Evolutionary conservation across 164 flowering plant genomes (phyloP), one percentile per base, ranked within the genome.

Genomic region (Euptelea pleiosperma): DNA sequence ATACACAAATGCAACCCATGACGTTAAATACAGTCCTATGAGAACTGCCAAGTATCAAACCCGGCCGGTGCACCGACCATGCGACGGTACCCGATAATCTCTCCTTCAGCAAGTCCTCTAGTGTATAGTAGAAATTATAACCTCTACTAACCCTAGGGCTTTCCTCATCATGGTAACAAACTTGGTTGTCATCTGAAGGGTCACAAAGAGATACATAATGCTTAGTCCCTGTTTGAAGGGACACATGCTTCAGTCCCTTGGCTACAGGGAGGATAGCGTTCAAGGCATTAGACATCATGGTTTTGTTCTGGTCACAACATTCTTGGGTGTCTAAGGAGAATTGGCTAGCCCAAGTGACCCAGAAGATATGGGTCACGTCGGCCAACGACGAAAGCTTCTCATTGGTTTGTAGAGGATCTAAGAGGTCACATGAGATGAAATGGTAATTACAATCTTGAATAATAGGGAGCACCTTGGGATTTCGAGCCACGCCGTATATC

Each of bases 31-130:
- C 24, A 44, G 86, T 77, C 56, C 82, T 75, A 2, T 14, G 22
- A 12, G 96, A 87, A 66, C 81, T 66, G 0, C 98, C 98, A 47
- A 82, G 22, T 3, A 92, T 51, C 60, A 92, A 60, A 6, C 95
- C 98, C 3, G 98, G 96, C 50, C 98, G 64, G 39, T 82, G 87
- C 34, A 92, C 86, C n/a, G 95, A 79, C 95, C 95, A 89, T 0
- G 67, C 69, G 42, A 79, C 78, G 12, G 66, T 61, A 2, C 73
- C 70, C 0, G 25, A 28, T 3, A 91, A 51, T 48, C 70, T 77
- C 72, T 85, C 85, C 56, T 44, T 68, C 3, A 86, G 75, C 75
- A 85, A 46, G 44, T 92, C 98, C 72, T 92, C 98, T 7, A 85
- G 71, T 3, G 33, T 73, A 42, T 88, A 86, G 45, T 89, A 92